Evolutionary conservation across 2,329 filamentous ascomycete species (phyloP), one percentile per base, ranked within the genome.

Genomic region (Phaeosphaeria sp.): DNA sequence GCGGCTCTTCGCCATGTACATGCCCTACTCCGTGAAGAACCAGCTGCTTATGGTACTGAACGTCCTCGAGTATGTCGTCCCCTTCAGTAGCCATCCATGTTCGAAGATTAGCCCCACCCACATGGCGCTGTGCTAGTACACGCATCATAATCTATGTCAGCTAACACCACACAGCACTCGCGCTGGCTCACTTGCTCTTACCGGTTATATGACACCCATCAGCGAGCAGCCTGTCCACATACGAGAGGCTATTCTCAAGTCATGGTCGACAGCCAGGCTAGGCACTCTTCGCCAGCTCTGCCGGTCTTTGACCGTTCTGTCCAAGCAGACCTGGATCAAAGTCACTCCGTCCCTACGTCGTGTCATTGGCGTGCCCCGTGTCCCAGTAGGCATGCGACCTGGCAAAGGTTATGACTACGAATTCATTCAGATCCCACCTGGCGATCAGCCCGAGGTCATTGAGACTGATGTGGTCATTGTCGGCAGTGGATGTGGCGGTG

Each of bases 401-500:
- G 83, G 80, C 2, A 77, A 82, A 39, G 80, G 80, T 3, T 86
- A 83, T 58, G 78, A 84, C 36, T 91, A 85, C 69, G 73, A 81
- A 0, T 91, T 91, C 65, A 69, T 90, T 46, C 87, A 90, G 68
- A 81, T 89, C 20, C 83, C 85, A 1, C 80, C 85, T 0, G 80
- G 81, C 0, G 71, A 80, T 7, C 72, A 81, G 4, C 80, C 86
- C 0, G 86, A 88, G 61, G 82, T 83, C 2, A 79, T 96, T 41
- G 87, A 92, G 53, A 89, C 90, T 0, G 94, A 97, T 74, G 87
- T 96, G 0, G 87, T 96, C 42, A 88, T 97, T 56, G 84, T 97
- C 20, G 93, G 93, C 2, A 95, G 91, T 39, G 93, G 93, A 25
- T 96, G 91, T 67, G 93, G 93, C 61, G 93, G 91, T 42, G 91